phyloP scores from a whole-genome alignment of 2,329 filamentous ascomycete genomes.

The Trichophyton benhamiae region DNA sequence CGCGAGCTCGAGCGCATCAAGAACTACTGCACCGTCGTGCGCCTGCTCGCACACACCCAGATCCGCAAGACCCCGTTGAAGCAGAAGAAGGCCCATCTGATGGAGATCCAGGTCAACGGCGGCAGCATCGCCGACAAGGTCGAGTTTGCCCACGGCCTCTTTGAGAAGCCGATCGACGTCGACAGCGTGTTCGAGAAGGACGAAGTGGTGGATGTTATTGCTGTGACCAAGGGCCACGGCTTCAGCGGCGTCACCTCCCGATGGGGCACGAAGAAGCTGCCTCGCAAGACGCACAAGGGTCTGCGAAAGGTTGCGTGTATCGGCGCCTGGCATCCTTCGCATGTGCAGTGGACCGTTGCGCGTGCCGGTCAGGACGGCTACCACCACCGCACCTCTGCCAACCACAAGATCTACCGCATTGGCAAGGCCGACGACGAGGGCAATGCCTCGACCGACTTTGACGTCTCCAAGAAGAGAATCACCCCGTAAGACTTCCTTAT shows the following conservation, averaged over 20 bases:
- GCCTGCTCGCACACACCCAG: constrained; percentile 98
- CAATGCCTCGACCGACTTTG: constrained; percentile 88
- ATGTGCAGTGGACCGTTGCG: constrained; percentile 99
- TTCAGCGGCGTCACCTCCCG: constrained; percentile 93
- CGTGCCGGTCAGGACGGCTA: constrained; percentile 99
- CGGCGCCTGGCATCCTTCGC: constrained; percentile 98
- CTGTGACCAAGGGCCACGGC: constrained; percentile 99
- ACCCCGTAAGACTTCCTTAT: constrained; percentile 67
- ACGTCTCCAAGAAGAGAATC: constrained; percentile 98
- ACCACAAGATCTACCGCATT: constrained; percentile 99
- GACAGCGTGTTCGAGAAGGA: constrained; percentile 96
- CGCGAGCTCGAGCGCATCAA: constrained; percentile 99
- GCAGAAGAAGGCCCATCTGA: constrained; percentile 99
- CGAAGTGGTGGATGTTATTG: constrained; percentile 98
- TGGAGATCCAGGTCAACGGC: constrained; percentile 99
- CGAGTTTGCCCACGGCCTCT: constrained; percentile 83
- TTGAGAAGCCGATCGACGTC: constrained; percentile 97
- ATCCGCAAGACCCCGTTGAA: constrained; percentile 98
- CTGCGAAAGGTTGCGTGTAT: constrained; percentile 99
- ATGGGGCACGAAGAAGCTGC: constrained; percentile 99
- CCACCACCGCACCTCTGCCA: constrained; percentile 99
- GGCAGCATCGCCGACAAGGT: constrained; percentile 95
- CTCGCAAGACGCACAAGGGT: constrained; percentile 99
- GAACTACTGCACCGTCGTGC: constrained; percentile 99
- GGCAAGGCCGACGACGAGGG: constrained; percentile 83